These are phyloP conservation scores for Hansenula lynferdii DNA, from an alignment of 1,139 yeast genomes.

Conservation along the genomic window DNA sequence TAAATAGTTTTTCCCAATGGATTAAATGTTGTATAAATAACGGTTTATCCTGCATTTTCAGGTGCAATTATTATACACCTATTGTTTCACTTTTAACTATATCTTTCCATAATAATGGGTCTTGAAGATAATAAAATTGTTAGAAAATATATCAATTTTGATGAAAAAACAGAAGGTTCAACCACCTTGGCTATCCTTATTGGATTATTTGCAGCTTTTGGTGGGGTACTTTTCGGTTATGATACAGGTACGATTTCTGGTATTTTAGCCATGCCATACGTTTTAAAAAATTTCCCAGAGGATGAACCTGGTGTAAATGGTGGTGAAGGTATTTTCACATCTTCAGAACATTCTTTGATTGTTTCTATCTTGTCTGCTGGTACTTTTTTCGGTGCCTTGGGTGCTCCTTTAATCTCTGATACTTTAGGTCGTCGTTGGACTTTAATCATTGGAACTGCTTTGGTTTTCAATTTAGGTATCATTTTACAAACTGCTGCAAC, in stretches of 20 bases:
- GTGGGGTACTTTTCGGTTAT: conserved; percentile 55
- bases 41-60: no score
- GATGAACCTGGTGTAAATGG: conserved; percentile 24
- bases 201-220: conserved; percentile 43
- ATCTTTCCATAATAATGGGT: conserved; percentile 13
- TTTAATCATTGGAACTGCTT: conserved; percentile 45
- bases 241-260: conserved; percentile 60
- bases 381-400: conserved; percentile 52
- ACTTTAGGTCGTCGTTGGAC: conserved; percentile 56
- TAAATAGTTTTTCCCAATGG: no score
- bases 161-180: conserved; percentile 27
- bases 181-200: conserved; percentile 25
- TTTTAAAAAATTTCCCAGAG: conserved; percentile 35
- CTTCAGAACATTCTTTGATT: conserved; percentile 53
- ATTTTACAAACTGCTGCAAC: conserved; percentile 56
- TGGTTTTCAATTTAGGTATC: conserved; percentile 56
- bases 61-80: no score
- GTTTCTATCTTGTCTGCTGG: conserved; percentile 55
- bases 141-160: conserved; percentile 22
- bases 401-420: conserved; percentile 55
- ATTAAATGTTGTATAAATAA: no score
- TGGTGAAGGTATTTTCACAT: conserved; percentile 34
- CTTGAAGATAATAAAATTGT: conserved; percentile 16
- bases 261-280: conserved; percentile 49
- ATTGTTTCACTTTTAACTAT: no score